Percentiles rank a stretch among this genome's conserved stretches.
Evolutionary conservation across 2,329 filamentous ascomycete species (phyloP).

Genomic region (Orbilia quercus): DNA sequence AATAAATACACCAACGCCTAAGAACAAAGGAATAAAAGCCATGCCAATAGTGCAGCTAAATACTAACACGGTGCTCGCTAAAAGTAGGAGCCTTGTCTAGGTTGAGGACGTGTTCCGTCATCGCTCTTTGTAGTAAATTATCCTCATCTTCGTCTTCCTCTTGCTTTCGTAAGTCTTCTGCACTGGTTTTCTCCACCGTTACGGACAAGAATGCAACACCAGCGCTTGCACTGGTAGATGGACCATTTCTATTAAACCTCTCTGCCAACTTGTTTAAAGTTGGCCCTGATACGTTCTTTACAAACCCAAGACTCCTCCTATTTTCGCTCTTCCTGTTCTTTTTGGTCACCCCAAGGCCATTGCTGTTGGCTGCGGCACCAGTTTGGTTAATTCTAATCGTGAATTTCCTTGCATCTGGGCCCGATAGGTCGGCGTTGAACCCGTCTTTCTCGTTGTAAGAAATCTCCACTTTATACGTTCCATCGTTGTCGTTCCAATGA

Average conservation of each 20-base stretch:
- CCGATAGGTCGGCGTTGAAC: conserved; percentile 39
- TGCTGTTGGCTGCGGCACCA: conserved; percentile 24
- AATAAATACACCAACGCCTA: too few species aligned
- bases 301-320: conserved; percentile 21
- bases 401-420: conserved; percentile 42
- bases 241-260: conserved; percentile 11
- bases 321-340: conserved; percentile 18
- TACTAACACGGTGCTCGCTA: too few species aligned
- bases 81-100: not conserved
- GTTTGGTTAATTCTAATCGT: conserved; percentile 44
- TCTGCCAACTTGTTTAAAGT: conserved; percentile 23
- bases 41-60: too few species aligned
- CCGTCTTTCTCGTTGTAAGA: conserved; percentile 48
- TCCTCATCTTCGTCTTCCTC: conserved; percentile 42
- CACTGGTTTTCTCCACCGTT: conserved; percentile 43
- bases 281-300: conserved; percentile 1
- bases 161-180: conserved; percentile 31
- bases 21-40: too few species aligned
- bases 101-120: conserved; percentile 8
- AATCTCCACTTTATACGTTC: conserved; percentile 46
- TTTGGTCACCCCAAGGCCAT: not conserved
- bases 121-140: conserved; percentile 12
- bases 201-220: conserved; percentile 41
- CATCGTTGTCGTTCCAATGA: conserved; percentile 50
- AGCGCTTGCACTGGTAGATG: not conserved